phyloP scores from a whole-genome alignment of 306 rosid genomes.

The Dalbergia cochinchinensis region DNA sequence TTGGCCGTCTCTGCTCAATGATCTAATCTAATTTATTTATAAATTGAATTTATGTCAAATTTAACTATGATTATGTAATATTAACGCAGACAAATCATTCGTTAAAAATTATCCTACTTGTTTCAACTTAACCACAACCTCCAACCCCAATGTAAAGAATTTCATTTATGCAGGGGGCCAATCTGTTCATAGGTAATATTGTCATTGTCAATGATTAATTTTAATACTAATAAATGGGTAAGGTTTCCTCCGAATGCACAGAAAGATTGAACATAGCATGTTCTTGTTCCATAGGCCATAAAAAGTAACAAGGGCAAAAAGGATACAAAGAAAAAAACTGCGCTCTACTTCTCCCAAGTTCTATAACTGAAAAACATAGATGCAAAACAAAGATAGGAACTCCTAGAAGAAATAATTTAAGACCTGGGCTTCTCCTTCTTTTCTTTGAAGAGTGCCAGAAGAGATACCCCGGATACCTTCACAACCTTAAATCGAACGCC shows the following conservation, averaged over 20 bases:
- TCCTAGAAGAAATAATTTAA: slow-evolving; percentile 33
- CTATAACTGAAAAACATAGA: slow-evolving; percentile 14
- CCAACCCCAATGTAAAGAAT: too few relatives aligned
- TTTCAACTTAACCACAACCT: too few relatives aligned
- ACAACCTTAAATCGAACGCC: slow-evolving; percentile 78
- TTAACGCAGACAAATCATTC: too few relatives aligned
- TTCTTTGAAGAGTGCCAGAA: slow-evolving; percentile 71
- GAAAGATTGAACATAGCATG: neutral
- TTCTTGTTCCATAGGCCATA: slow-evolving; percentile 16
- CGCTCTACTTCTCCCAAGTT: slow-evolving; percentile 23
- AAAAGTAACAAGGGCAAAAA: neutral
- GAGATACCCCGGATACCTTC: slow-evolving; percentile 73
- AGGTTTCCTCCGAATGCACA: neutral
- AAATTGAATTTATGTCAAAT: too few relatives aligned
- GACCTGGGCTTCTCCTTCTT: slow-evolving; percentile 80
- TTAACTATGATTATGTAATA: too few relatives aligned
- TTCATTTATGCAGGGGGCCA: too few relatives aligned
- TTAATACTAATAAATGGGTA: too few relatives aligned
- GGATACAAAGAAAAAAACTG: slow-evolving; percentile 30
- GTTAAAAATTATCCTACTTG: too few relatives aligned
- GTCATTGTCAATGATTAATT: too few relatives aligned
- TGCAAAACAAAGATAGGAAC: neutral
- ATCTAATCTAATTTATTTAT: too few relatives aligned
- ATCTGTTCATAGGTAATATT: too few relatives aligned
- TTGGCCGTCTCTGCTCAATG: too few relatives aligned